phyloP scores from a whole-genome alignment of 495 filamentous ascomycete genomes.

The Xylaria intraflava region DNA sequence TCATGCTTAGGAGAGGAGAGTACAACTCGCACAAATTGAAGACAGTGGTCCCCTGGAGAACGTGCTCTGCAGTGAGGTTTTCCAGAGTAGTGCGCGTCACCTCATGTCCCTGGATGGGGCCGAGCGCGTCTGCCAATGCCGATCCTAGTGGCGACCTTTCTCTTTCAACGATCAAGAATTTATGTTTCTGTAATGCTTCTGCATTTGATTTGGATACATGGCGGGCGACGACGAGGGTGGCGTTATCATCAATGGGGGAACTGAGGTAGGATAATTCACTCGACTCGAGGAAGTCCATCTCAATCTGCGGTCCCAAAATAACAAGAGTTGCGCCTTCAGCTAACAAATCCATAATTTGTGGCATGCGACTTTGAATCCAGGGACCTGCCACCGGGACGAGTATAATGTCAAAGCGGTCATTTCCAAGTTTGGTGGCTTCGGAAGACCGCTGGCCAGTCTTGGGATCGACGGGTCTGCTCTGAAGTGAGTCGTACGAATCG shows the following conservation, averaged over 20 bases:
- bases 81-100: neutral
- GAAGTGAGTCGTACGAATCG: neutral
- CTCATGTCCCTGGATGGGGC: neutral
- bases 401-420: neutral
- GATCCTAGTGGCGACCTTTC: neutral
- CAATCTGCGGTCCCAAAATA: neutral
- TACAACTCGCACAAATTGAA: neutral
- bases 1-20: neutral
- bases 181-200: neutral
- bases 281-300: neutral
- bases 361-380: neutral
- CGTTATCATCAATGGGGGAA: neutral
- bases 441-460: neutral
- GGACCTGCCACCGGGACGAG: neutral
- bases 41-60: neutral
- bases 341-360: neutral
- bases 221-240: neutral
- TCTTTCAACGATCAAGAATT: neutral
- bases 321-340: neutral
- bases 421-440: neutral
- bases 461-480: neutral
- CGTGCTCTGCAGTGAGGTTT: neutral
- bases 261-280: neutral
- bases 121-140: neutral
- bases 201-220: no score